Evolutionary conservation across 495 filamentous ascomycete genomes (phyloP), one percentile per base, ranked within the genome.

Genomic region (Penicillium canariense): DNA sequence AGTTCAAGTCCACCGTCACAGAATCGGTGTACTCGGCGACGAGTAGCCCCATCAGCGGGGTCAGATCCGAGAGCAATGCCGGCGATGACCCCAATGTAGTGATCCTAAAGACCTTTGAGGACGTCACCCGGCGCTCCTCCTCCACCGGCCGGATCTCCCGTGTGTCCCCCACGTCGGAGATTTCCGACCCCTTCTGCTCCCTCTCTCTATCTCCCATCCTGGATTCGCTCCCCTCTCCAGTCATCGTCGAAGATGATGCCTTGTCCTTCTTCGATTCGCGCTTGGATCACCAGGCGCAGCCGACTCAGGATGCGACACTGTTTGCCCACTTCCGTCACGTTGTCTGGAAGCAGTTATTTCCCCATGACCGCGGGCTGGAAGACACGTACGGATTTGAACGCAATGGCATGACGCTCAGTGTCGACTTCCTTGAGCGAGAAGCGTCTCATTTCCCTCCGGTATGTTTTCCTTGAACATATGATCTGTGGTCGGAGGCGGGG

Each of bases 361-460:
- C 56, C 11, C 63, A 58, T 34, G 54, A 63, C 40, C 60, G 62
- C 11, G 40, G 49, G 5, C 23, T 59, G 22, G 58, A 59, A 50
- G 63, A 66, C 45, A 64, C 66, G 4, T 62, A 48, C 34, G 60
- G 63, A 11, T 48, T 52, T 6, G 60, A 66, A 25, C 58, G 58
- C 31, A 61, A 66, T 56, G 60, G 65, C 17, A 63, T 65, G 62
- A 63, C 59, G 25, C 44, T 75, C 45, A 68, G 66, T 28, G 70
- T 69, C 25, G 78, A 80, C 32, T 66, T 80, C 14, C 73, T 82
- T 18, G 81, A 81, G 60, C 62, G 68, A 27, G 68, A 76, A 51
- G 79, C 79, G 44, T 71, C 69, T 17, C 70, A 52, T 50, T 83
- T 78, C 57, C 77, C 72, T 65, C 79, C 78, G 25, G 81, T 84